phyloP scores from a whole-genome alignment of 257 asterid species.

The Primulina eburnea region DNA sequence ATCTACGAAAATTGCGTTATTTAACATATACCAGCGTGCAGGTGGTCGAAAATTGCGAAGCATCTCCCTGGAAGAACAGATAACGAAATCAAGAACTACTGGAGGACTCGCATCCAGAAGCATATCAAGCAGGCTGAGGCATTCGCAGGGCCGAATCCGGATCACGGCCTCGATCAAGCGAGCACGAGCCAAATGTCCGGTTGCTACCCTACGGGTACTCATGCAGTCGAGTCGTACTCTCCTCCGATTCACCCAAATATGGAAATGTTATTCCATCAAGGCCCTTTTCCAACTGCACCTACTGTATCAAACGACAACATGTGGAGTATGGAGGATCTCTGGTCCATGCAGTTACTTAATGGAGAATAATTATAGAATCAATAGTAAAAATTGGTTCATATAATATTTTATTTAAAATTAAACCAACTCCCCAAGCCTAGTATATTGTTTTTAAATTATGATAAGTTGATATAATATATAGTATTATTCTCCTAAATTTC shows the following conservation, averaged over 20 bases:
- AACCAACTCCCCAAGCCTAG: background rate
- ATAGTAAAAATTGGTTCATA: background rate
- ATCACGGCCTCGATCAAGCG: constrained; percentile 38
- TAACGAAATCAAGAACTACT: constrained; percentile 81
- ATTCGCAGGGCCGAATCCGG: constrained; percentile 29
- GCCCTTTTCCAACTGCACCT: constrained; percentile 33
- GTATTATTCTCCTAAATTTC: constrained; percentile 9
- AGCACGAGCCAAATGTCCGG: constrained; percentile 61
- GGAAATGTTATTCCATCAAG: constrained; percentile 37
- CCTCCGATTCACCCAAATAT: constrained; percentile 48
- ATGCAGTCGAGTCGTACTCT: constrained; percentile 59
- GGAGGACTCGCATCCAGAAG: constrained; percentile 95
- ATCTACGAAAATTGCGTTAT: background rate
- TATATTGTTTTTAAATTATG: constrained; percentile 14
- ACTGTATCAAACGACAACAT: constrained; percentile 52
- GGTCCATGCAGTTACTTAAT: constrained; percentile 79
- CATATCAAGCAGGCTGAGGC: constrained; percentile 63
- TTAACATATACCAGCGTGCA: constrained; percentile 1
- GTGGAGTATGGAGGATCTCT: constrained; percentile 92
- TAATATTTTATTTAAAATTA: constrained; percentile 8
- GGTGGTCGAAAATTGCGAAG: constrained; percentile 97
- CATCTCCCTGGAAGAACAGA: constrained; percentile 92
- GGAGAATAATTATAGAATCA: constrained; percentile 40
- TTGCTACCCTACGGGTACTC: constrained; percentile 39
- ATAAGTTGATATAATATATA: background rate